phyloP scores from a whole-genome alignment of 495 filamentous ascomycete species.

The Aspergillus bridgeri region DNA sequence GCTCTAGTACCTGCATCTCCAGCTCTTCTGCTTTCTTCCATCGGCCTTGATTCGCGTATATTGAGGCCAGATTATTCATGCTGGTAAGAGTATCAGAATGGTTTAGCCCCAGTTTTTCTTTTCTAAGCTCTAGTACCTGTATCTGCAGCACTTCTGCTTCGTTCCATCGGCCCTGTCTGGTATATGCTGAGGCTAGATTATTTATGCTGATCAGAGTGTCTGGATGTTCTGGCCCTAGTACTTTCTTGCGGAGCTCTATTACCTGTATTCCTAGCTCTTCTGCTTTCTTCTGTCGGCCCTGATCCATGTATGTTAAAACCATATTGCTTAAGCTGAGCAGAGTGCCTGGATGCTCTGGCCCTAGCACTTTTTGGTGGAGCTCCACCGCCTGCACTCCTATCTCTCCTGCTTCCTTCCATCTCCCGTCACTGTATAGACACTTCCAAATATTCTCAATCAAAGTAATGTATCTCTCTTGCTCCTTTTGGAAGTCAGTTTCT shows the following conservation, averaged over 20 bases:
- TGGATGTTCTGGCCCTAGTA: constrained; percentile 16
- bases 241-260: neutral
- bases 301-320: constrained; percentile 10
- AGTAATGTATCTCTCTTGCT: neutral
- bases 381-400: constrained; percentile 8
- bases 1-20: too few relatives aligned
- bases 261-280: neutral
- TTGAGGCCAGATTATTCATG: too few relatives aligned
- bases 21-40: too few relatives aligned
- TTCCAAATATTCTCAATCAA: neutral
- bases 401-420: constrained; percentile 23
- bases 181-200: constrained; percentile 26
- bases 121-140: too few relatives aligned
- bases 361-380: constrained; percentile 26
- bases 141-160: too few relatives aligned
- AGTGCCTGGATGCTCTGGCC: constrained; percentile 23
- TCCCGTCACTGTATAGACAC: constrained; percentile 10
- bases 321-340: constrained; percentile 20
- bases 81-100: too few relatives aligned
- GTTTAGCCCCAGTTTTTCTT: too few relatives aligned
- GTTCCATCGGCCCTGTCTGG: too few relatives aligned
- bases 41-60: too few relatives aligned
- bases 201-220: constrained; percentile 25
- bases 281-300: constrained; percentile 11
- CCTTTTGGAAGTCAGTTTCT: neutral